phyloP scores from a whole-genome alignment of 2,329 filamentous ascomycete species.

The Phaeosphaeriaceae sp. region DNA sequence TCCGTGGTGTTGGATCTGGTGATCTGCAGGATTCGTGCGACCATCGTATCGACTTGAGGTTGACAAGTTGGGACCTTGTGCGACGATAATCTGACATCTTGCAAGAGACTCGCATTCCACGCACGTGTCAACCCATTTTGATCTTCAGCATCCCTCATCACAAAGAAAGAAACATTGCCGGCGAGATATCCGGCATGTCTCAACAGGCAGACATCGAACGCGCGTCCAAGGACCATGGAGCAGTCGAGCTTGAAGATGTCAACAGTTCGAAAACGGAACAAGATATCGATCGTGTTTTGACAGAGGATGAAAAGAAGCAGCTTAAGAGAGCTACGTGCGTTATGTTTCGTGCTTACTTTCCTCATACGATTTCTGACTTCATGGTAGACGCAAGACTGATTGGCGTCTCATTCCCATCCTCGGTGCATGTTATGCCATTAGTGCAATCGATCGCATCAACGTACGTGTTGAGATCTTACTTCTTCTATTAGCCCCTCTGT shows the following conservation, averaged over 20 bases:
- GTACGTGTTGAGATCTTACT: constrained; percentile 1
- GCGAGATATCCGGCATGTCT: not conserved
- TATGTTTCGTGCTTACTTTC: not conserved
- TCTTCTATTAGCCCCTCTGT: not conserved
- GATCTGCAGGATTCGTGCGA: not conserved
- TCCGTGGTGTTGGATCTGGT: not conserved
- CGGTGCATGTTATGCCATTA: constrained; percentile 32
- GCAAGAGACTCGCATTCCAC: not conserved
- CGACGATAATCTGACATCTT: not conserved
- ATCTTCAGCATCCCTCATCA: no score
- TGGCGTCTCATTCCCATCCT: constrained; percentile 37
- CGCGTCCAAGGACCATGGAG: constrained; percentile 23
- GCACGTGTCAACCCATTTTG: not conserved
- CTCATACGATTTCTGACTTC: constrained; percentile 4
- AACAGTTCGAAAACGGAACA: constrained; percentile 6
- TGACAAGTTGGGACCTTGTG: not conserved
- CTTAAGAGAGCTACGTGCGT: constrained; percentile 23
- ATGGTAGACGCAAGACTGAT: constrained; percentile 37
- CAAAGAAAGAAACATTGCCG: no score
- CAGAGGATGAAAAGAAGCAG: constrained; percentile 18
- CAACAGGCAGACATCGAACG: constrained; percentile 4
- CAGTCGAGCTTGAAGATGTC: constrained; percentile 25
- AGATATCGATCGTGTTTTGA: constrained; percentile 3
- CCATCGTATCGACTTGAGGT: not conserved
- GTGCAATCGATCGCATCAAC: constrained; percentile 29